Percentiles rank a stretch among this genome's conserved stretches.
These are phyloP conservation scores for Cyclotella baltica DNA, from an alignment of 108 stramenopile species.

Conservation along the genomic window DNA sequence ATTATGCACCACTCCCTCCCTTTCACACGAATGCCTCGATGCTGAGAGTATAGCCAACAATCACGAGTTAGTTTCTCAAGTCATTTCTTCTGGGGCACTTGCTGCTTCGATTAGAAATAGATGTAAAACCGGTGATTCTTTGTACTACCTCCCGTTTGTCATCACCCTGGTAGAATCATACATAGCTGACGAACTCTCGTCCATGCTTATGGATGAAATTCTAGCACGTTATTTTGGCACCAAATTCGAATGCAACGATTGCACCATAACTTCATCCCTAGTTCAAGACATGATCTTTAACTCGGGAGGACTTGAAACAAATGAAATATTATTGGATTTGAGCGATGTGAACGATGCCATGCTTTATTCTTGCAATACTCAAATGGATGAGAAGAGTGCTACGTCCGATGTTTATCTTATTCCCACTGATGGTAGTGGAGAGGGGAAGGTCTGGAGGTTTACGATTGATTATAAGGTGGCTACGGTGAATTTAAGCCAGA, in stretches of 20 bases:
- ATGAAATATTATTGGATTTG: constrained; percentile 41
- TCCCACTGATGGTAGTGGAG: not conserved
- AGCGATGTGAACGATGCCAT: constrained; percentile 19
- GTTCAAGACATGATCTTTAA: constrained; percentile 35
- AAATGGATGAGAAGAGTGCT: constrained; percentile 38
- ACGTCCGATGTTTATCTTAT: constrained; percentile 45
- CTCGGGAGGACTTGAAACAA: constrained; percentile 33
- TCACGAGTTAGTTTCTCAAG: constrained; percentile 32
- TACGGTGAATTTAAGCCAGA: constrained; percentile 38
- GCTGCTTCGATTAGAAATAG: constrained; percentile 40
- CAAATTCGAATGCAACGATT: not conserved
- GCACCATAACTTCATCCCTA: not conserved
- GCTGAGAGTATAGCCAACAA: constrained; percentile 31
- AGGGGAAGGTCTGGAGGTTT: constrained; percentile 41
- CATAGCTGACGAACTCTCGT: constrained; percentile 21
- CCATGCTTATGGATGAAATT: constrained; percentile 20
- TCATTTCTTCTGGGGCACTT: constrained; percentile 34
- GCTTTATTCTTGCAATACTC: constrained; percentile 43
- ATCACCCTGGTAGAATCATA: constrained; percentile 46
- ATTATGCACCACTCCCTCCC: constrained; percentile 19
- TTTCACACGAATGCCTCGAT: not conserved
- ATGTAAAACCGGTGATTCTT: constrained; percentile 9
- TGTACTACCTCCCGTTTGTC: constrained; percentile 37
- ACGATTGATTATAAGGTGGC: constrained; percentile 46
- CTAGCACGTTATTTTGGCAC: not conserved